Conservation (phyloP, 768 basidiomycete genomes). For the Gymnopilus junonius region DNA sequence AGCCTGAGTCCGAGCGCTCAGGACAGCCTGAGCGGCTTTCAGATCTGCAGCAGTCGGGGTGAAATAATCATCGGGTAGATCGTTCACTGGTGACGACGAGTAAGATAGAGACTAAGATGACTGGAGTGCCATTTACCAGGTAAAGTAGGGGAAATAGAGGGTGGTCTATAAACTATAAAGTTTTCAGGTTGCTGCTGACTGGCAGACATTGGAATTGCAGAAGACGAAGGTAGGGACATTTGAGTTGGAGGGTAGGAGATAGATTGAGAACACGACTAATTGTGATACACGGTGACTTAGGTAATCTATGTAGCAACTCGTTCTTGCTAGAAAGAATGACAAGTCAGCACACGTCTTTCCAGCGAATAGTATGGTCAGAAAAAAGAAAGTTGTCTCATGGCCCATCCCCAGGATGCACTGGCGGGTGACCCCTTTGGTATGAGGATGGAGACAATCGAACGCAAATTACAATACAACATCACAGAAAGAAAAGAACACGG, state of each 20-base stretch:
- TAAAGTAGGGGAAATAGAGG: slow-evolving; percentile 14
- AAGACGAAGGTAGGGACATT: slow-evolving; percentile 10
- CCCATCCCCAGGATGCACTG: slow-evolving; percentile 70
- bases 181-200: slow-evolving; percentile 11
- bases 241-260: slow-evolving; percentile 1
- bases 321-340: background rate
- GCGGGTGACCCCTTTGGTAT: slow-evolving; percentile 78
- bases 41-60: slow-evolving; percentile 73
- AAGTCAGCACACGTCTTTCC: slow-evolving; percentile 15
- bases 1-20: slow-evolving; percentile 63
- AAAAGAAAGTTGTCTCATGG: slow-evolving; percentile 69
- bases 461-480: slow-evolving; percentile 87
- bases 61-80: slow-evolving; percentile 77
- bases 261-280: background rate
- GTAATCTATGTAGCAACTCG: slow-evolving; percentile 20
- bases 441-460: slow-evolving; percentile 70
- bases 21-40: slow-evolving; percentile 64
- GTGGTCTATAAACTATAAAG: slow-evolving; percentile 36
- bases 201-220: background rate
- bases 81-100: slow-evolving; percentile 33
- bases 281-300: slow-evolving; percentile 20
- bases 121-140: slow-evolving; percentile 19
- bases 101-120: slow-evolving; percentile 8
- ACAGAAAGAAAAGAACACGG: slow-evolving; percentile 11
- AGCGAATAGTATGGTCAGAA: slow-evolving; percentile 16